A percentile compares a stretch with the other conserved stretches of the same genome.
These are phyloP conservation scores for Crepidotus variabilis DNA, from an alignment of 768 basidiomycete genomes.

Conservation along the genomic window DNA sequence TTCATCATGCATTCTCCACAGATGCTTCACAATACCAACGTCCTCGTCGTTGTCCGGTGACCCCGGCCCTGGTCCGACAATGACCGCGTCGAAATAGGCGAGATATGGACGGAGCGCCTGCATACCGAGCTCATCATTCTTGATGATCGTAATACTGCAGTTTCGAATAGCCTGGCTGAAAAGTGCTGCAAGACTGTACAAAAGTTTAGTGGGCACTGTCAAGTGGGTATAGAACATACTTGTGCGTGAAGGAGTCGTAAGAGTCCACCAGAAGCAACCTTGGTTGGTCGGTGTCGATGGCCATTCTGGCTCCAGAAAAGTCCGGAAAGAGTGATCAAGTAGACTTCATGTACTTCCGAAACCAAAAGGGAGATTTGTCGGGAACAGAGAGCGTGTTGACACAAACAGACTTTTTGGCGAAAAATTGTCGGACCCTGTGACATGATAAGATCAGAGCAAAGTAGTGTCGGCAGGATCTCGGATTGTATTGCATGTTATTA, in stretches of 20 bases:
- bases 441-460: background rate
- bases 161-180: slow-evolving; percentile 60
- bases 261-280: slow-evolving; percentile 75
- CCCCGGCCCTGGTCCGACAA: slow-evolving; percentile 81
- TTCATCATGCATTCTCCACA: slow-evolving; percentile 60
- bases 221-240: slow-evolving; percentile 46
- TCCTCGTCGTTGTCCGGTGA: slow-evolving; percentile 62
- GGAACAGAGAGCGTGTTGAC: background rate
- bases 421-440: background rate
- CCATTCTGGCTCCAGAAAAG: slow-evolving; percentile 24
- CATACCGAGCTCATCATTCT: slow-evolving; percentile 60
- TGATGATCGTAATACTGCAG: slow-evolving; percentile 64
- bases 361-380: too few species aligned
- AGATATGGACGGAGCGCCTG: slow-evolving; percentile 51
- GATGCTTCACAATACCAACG: slow-evolving; percentile 62
- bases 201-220: background rate
- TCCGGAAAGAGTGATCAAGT: background rate
- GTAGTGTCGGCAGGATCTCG: background rate
- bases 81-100: slow-evolving; percentile 58
- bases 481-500: background rate
- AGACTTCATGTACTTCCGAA: too few species aligned
- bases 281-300: slow-evolving; percentile 29
- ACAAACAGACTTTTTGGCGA: background rate
- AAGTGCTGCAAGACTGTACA: slow-evolving; percentile 63
- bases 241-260: slow-evolving; percentile 87